Evolutionary conservation across 129 eudicot genomes (phyloP), one percentile per base, ranked within the genome.

Genomic region (Flaveria sonorensis): DNA sequence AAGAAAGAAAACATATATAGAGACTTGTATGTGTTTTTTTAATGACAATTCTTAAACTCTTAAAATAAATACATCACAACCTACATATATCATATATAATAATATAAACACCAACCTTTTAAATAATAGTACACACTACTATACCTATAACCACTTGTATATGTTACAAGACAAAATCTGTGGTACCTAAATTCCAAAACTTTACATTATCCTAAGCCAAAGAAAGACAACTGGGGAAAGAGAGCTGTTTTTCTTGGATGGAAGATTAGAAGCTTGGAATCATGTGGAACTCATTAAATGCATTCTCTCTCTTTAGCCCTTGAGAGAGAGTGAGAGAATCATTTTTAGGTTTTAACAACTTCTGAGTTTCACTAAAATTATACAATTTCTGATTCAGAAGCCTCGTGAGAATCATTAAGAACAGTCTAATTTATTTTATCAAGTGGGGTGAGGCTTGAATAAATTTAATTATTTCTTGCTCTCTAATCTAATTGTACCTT

Each of bases 251-350:
- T 90, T 81, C 92, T 87, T 75, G 98, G 92, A 88, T 83, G 78
- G 78, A 81, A 85, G 92, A 93, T 90, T 85, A 81, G 87, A 87
- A 88, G 98, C 86, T 90, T 93, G 98, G 98, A 93, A 90, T 85
- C 98, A 93, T 88, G 97, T 90, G 97, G 89, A 79, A 82, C 63
- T 88, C 97, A 93, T 90, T 89, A 88, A 93, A 82, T 85, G 96
- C 88, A 77, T 71, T 76, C 74, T 28, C 66, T 23, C 30, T 21
- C 66, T 59, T 0, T 14, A 12, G 30, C 15, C 3, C 6, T 10
- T 7, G 6, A 60, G 18, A 24, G 61, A 19, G 11, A 55, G 40
- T 36, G 26, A 77, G 86, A 81, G 88, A 85, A 81, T 86, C 92
- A 55, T 73, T 85, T 85, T 86, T 84, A 77, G 90, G 89, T 85